A percentile compares a stretch with the other conserved stretches of the same genome.
Conservation (phyloP, 768 basidiomycete genomes). For the Lactarius psammicola region DNA sequence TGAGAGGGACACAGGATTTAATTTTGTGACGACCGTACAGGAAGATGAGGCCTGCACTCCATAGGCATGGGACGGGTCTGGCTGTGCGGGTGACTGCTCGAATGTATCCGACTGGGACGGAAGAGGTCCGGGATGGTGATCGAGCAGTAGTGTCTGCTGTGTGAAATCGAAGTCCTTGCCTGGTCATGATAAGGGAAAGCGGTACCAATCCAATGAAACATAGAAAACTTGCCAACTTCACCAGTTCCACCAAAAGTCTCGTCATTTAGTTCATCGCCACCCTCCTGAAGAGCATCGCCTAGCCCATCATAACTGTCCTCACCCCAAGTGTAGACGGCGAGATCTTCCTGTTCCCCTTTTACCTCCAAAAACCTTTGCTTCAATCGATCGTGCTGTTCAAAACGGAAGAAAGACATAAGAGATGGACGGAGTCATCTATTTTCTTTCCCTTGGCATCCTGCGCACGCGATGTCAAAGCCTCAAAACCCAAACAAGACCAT, state of each 20-base stretch:
- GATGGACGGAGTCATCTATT: slow-evolving; percentile 8
- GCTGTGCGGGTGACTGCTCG: slow-evolving; percentile 5
- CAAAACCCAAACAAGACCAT: slow-evolving; percentile 24
- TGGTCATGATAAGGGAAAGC: slow-evolving; percentile 34
- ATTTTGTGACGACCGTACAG: slow-evolving; percentile 34
- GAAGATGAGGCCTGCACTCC: slow-evolving; percentile 28
- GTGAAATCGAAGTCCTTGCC: slow-evolving; percentile 94
- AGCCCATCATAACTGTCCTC: slow-evolving; percentile 88
- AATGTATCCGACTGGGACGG: slow-evolving; percentile 1
- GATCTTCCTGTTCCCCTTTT: slow-evolving; percentile 61
- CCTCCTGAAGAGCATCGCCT: slow-evolving; percentile 83
- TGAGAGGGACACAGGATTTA: slow-evolving; percentile 33
- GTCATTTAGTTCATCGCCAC: slow-evolving; percentile 91
- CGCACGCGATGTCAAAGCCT: slow-evolving; percentile 3
- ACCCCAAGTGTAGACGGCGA: slow-evolving; percentile 92
- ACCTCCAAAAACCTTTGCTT: slow-evolving; percentile 52
- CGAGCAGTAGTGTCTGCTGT: slow-evolving; percentile 40
- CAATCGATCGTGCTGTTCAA: slow-evolving; percentile 54
- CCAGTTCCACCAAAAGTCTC: slow-evolving; percentile 86
- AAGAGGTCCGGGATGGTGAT: slow-evolving; percentile 27
- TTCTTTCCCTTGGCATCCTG: not conserved
- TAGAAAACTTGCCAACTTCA: slow-evolving; percentile 62
- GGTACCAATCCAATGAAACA: not conserved
- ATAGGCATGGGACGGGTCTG: slow-evolving; percentile 18
- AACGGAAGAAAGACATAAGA: slow-evolving; percentile 79